Base-by-base conservation (phyloP, 805 yeast genomes). In the Cyberlindnera bimundalis region DNA sequence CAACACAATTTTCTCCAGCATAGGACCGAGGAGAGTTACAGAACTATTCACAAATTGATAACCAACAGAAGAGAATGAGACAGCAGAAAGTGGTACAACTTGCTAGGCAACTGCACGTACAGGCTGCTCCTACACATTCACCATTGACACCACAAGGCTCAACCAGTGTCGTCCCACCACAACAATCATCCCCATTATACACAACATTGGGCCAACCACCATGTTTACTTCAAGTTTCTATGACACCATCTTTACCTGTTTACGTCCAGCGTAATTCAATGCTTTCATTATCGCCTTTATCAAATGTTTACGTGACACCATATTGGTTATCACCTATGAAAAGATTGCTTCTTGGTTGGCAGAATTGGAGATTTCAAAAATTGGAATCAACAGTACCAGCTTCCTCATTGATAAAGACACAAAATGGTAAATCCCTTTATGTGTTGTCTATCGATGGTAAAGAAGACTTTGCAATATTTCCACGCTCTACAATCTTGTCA, bases 211-310 rank as follows among this genome's bases (percentile, higher is more conserved):
- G 80, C 6, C 60, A 56, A 5, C 73, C 79, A 2, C 70, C 74
- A 17, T 63, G 78, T 0, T 64, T 77, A 0, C 58, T 78, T 17
- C 64, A 74, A 6, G 56, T 78, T n/a, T 61, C 68, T 1, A 54
- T 75, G n/a, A 79, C 81, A 1, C 79, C 86, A 1, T 78, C 84
- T 0, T 61, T 76, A 1, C 84, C 85, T 0, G 58, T 78, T 2
- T 64, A 66, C 45, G 59, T 78, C 11, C 65, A 71, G 29, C 64
- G 68, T 29, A 74, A 78, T 3, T 66, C 82, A 0, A 53, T 81
- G 23, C 58, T 80, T 36, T 65, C 80, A 3, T 56, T 79, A 2
- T 41, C 51, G 3, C 38, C 43, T 5, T 10, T 45, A 26, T 8
- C 17, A 6, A 29, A 35, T 9, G 43, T 45, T 16, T 29, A 24